Evolutionary conservation across 495 filamentous ascomycete genomes (phyloP).

Genomic region (Penicillium cosmopolitanum): DNA sequence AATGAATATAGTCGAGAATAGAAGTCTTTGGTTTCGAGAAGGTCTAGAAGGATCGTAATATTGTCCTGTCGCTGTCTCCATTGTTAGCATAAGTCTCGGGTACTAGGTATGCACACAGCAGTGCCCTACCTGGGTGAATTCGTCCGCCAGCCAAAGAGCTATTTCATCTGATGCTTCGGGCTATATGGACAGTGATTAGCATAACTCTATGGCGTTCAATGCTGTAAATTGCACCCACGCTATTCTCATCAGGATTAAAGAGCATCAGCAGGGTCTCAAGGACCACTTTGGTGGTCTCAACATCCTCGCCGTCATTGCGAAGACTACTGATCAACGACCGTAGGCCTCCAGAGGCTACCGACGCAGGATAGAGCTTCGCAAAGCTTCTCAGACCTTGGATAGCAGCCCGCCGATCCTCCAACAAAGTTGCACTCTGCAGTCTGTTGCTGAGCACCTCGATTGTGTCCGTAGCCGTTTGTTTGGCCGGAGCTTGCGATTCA

Average conservation of each 20-base stretch:
- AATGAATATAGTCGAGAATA: slow-evolving; percentile 92
- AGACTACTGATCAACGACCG: slow-evolving; percentile 84
- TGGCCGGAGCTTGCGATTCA: slow-evolving; percentile 83
- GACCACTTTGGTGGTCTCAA: slow-evolving; percentile 92
- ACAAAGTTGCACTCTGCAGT: slow-evolving; percentile 80
- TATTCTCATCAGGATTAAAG: slow-evolving; percentile 73
- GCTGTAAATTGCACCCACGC: slow-evolving; percentile 51
- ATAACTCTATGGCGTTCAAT: not conserved
- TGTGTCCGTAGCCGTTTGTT: slow-evolving; percentile 93
- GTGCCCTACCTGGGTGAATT: slow-evolving; percentile 83
- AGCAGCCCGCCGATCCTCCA: slow-evolving; percentile 92
- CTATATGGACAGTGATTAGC: slow-evolving; percentile 44
- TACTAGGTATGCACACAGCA: not conserved
- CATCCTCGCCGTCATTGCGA: slow-evolving; percentile 88
- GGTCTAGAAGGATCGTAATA: slow-evolving; percentile 85
- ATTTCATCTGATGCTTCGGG: slow-evolving; percentile 98
- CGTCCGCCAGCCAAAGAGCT: slow-evolving; percentile 93
- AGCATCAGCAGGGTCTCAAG: slow-evolving; percentile 94
- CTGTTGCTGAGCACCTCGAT: slow-evolving; percentile 87
- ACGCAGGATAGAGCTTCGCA: slow-evolving; percentile 92
- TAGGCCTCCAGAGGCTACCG: slow-evolving; percentile 89
- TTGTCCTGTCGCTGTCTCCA: slow-evolving; percentile 82
- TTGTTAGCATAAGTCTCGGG: slow-evolving; percentile 44
- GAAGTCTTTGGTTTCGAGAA: slow-evolving; percentile 86
- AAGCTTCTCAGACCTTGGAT: slow-evolving; percentile 94